Base-by-base conservation (phyloP, 2,329 filamentous ascomycete genomes). In the Aschersonia sp. region DNA sequence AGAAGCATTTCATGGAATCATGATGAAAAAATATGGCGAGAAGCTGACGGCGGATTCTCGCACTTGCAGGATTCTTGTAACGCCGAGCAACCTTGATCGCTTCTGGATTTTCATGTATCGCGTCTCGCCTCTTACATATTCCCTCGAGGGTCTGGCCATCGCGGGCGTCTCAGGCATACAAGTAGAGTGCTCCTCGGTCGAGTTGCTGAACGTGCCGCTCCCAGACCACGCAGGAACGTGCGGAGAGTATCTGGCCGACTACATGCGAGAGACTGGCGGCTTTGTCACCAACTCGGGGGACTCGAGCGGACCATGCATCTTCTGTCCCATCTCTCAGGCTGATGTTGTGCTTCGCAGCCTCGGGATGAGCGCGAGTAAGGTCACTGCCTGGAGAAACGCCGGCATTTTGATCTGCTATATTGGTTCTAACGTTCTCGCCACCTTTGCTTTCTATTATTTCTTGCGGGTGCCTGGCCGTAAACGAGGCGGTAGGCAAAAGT, bases 101-200 rank as follows among this genome's bases (percentile, higher is more conserved):
- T 51, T 55, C 4, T 55, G 54, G 54, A 50, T 48, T 30, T 55
- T 55, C 20, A 52, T 55, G 51, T 55, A 55, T 42, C 50, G 48
- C 29, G 49, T 55, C 38, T 53, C 51, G 7, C 54, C 53, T 4
- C 53, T 64, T 31, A 63, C 59, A 1, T 65, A 64, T 31, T 49
- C 48, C 29, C 43, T 48, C 4, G 47, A 48, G 28, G 47, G 47
- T 10, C 32, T 48, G 5, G 32, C 47, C 3, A 46, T 46, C 29
- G 47, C 47, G 9, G 47, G 47, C 9, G 38, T 48, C 9, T 47
- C 51, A 20, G 54, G 53, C 1, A 45, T 48, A 3, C 30, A 42
- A n/a, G 53, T 55, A 1, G 32, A 45, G 5, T 55, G 53, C 45
- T 46, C 51, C 3, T 9, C 45, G 9, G 49, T 51, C 9, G 53